Conservation (phyloP, 139 green algal genomes). For the Eudorina sp. region DNA sequence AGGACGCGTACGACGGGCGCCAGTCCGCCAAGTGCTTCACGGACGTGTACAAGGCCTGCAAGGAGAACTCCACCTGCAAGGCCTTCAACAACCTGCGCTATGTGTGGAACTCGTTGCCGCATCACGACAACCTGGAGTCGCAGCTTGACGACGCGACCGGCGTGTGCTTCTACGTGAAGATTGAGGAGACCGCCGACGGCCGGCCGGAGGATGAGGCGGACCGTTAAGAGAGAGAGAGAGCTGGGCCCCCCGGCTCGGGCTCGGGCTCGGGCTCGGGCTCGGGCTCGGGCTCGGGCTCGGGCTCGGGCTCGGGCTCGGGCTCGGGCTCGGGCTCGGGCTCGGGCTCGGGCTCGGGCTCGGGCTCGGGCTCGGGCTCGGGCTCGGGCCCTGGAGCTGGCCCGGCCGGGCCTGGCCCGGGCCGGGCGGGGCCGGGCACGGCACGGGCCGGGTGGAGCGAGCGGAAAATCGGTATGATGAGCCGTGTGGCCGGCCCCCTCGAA, state of each 20-base stretch:
- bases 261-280: not conserved
- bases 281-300: not conserved
- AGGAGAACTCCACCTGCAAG: not conserved
- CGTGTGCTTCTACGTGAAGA: not conserved
- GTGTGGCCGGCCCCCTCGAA: too few relatives aligned
- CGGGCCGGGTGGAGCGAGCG: too few relatives aligned
- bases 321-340: not conserved
- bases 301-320: too few relatives aligned
- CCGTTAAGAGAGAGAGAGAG: not conserved
- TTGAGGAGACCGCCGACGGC: not conserved
- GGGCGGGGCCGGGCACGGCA: too few relatives aligned
- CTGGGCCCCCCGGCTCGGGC: not conserved
- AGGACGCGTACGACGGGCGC: not conserved
- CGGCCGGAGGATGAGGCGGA: too few relatives aligned
- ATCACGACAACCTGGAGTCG: not conserved
- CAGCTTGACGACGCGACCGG: not conserved
- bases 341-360: not conserved
- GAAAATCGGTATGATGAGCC: too few relatives aligned
- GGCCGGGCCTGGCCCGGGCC: not conserved
- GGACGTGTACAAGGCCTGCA: not conserved
- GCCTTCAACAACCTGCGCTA: constrained; percentile 5
- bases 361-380: too few relatives aligned
- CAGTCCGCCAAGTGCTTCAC: not conserved
- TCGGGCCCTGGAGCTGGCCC: not conserved
- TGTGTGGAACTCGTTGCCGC: not conserved